Percentiles rank a stretch among this genome's conserved stretches.
phyloP scores from a whole-genome alignment of 2,329 filamentous ascomycete genomes.

The Fusarium globosum region DNA sequence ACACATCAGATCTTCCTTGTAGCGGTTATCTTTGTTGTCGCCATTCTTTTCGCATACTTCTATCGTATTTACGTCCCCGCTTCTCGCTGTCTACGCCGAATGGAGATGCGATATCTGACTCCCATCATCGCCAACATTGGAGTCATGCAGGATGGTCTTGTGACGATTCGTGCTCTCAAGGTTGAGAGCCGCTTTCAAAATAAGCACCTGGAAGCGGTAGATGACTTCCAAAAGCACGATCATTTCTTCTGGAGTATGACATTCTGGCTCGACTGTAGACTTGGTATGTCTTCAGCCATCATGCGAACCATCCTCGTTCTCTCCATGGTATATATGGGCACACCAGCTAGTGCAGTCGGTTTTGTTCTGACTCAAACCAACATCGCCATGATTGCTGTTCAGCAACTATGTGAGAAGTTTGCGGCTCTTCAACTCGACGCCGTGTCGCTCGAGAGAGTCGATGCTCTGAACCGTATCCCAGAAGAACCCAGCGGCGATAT shows the following conservation, averaged over 20 bases:
- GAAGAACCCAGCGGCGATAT: conserved; percentile 76
- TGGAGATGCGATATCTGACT: conserved; percentile 90
- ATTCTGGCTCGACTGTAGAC: conserved; percentile 85
- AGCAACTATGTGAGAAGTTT: conserved; percentile 78
- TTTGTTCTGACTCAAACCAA: conserved; percentile 76
- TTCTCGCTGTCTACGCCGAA: conserved; percentile 82
- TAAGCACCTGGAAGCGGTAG: conserved; percentile 82
- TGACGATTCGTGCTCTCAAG: conserved; percentile 85
- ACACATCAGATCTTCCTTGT: conserved; percentile 83
- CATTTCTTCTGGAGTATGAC: conserved; percentile 95
- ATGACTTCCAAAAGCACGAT: conserved; percentile 93
- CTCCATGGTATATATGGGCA: conserved; percentile 78
- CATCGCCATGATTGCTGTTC: conserved; percentile 51
- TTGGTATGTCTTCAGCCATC: conserved; percentile 68
- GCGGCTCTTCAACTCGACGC: conserved; percentile 92
- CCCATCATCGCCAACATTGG: conserved; percentile 95
- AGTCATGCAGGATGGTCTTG: conserved; percentile 84
- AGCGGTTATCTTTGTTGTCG: conserved; percentile 75
- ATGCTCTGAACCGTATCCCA: conserved; percentile 83
- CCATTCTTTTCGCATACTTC: conserved; percentile 74
- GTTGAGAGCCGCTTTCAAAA: conserved; percentile 84
- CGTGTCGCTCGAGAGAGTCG: conserved; percentile 86
- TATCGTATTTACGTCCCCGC: conserved; percentile 84
- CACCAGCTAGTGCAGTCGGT: conserved; percentile 82
- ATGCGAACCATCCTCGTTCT: conserved; percentile 80